Percentiles rank a stretch among this genome's conserved stretches.
Evolutionary conservation across 2,329 filamentous ascomycete genomes (phyloP).

Genomic region (Fusarium equiseti): DNA sequence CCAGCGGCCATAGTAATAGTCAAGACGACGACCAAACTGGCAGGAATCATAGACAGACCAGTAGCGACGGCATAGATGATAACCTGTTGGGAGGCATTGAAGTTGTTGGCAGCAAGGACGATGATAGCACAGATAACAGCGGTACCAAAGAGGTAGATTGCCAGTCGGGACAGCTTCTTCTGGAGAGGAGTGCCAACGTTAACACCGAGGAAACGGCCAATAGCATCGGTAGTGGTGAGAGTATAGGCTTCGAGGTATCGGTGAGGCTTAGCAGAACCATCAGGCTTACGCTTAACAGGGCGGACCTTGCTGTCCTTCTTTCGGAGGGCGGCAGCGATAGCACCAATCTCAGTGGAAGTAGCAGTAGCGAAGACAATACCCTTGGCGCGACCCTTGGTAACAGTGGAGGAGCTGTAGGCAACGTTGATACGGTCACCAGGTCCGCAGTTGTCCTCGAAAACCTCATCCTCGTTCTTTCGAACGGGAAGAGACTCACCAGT

Average conservation of each 20-base stretch:
- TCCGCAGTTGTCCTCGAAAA: slow-evolving; percentile 56
- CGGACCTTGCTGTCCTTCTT: slow-evolving; percentile 64
- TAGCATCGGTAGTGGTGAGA: slow-evolving; percentile 66
- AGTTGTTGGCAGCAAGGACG: slow-evolving; percentile 73
- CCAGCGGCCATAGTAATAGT: slow-evolving; percentile 71
- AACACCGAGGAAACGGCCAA: slow-evolving; percentile 74
- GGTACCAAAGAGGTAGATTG: slow-evolving; percentile 73
- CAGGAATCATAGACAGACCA: slow-evolving; percentile 64
- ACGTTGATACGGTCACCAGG: slow-evolving; percentile 71
- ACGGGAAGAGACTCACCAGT: slow-evolving; percentile 74
- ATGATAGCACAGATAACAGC: slow-evolving; percentile 77
- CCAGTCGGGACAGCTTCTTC: slow-evolving; percentile 75
- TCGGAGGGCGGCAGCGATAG: slow-evolving; percentile 65
- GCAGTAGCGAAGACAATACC: slow-evolving; percentile 73
- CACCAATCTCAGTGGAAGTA: slow-evolving; percentile 72
- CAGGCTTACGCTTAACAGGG: slow-evolving; percentile 63
- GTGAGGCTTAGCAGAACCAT: slow-evolving; percentile 65
- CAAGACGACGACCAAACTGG: slow-evolving; percentile 63
- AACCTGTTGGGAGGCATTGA: slow-evolving; percentile 66
- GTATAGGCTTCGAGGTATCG: slow-evolving; percentile 62
- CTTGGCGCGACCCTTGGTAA: slow-evolving; percentile 70
- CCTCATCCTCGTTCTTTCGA: slow-evolving; percentile 62
- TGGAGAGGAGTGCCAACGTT: slow-evolving; percentile 78
- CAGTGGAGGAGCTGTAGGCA: slow-evolving; percentile 71
- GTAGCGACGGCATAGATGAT: slow-evolving; percentile 67